These are phyloP conservation scores for Phytophthora citricola DNA, from an alignment of 352 stramenopile genomes.

Conservation along the genomic window DNA sequence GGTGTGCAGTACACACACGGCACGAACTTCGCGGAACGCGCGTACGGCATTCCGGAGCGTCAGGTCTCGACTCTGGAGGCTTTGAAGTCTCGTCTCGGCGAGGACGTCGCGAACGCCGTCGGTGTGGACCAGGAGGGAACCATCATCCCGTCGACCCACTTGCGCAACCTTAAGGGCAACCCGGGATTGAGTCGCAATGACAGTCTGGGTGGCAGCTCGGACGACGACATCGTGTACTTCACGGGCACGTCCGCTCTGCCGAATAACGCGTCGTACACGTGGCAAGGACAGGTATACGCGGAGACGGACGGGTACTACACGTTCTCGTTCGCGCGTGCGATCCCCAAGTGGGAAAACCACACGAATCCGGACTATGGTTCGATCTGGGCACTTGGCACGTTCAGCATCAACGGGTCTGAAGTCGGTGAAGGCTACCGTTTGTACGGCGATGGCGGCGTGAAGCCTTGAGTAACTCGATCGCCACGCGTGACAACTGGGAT, in stretches of 20 bases:
- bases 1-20: conserved; percentile 44
- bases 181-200: conserved; percentile 33
- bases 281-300: conserved; percentile 34
- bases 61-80: conserved; percentile 34
- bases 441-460: conserved; percentile 32
- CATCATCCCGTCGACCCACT: conserved; percentile 41
- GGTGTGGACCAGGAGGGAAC: conserved; percentile 37
- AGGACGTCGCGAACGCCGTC: conserved; percentile 35
- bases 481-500: conserved; percentile 40
- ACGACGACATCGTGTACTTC: conserved; percentile 39
- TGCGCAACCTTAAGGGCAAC: conserved; percentile 35
- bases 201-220: conserved; percentile 16
- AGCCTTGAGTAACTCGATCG: conserved; percentile 43
- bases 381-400: conserved; percentile 25
- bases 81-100: conserved; percentile 30
- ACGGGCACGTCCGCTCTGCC: conserved; percentile 31
- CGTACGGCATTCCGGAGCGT: conserved; percentile 38
- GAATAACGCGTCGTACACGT: conserved; percentile 35
- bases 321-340: conserved; percentile 34
- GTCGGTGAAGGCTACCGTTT: conserved; percentile 33
- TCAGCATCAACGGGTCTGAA: conserved; percentile 34
- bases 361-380: conserved; percentile 32
- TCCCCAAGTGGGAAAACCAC: conserved; percentile 40
- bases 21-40: conserved; percentile 41
- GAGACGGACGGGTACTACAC: conserved; percentile 41